phyloP scores from a whole-genome alignment of 805 yeast genomes.

The Kodamaea kaohsiungensis region DNA sequence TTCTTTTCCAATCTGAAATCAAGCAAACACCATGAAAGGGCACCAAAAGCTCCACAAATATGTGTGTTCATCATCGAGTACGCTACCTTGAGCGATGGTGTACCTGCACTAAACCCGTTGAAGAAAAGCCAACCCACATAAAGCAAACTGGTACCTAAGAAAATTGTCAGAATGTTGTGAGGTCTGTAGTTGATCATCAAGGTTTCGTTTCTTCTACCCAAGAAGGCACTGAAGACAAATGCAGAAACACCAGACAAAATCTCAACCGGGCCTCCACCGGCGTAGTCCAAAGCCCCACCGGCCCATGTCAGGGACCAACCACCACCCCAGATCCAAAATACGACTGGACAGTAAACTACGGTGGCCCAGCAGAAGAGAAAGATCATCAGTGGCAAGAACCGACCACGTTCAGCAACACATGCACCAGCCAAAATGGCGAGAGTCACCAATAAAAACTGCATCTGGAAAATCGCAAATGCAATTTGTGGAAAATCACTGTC shows the following conservation, averaged over 20 bases:
- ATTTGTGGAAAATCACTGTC: constrained; percentile 70
- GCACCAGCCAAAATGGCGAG: constrained; percentile 90
- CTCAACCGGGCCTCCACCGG: constrained; percentile 98
- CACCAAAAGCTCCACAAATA: constrained; percentile 86
- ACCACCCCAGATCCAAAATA: constrained; percentile 93
- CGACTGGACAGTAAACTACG: constrained; percentile 89
- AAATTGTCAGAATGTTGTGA: constrained; percentile 89
- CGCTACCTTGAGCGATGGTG: constrained; percentile 80
- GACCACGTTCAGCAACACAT: constrained; percentile 83
- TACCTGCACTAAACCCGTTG: constrained; percentile 86
- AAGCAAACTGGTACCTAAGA: constrained; percentile 80
- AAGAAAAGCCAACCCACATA: constrained; percentile 98
- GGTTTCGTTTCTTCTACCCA: constrained; percentile 77
- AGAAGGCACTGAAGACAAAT: constrained; percentile 75
- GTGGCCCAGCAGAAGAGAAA: constrained; percentile 89
- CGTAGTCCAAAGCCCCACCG: constrained; percentile 94
- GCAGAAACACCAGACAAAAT: constrained; percentile 90
- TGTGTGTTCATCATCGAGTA: constrained; percentile 93
- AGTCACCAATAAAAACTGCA: constrained; percentile 91
- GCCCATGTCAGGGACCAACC: constrained; percentile 82
- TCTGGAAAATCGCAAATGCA: constrained; percentile 82
- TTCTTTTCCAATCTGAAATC: constrained; percentile 87
- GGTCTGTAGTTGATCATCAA: constrained; percentile 88
- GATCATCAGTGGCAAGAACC: constrained; percentile 80
- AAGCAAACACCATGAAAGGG: constrained; percentile 85